These are phyloP conservation scores for Picochlorum sp. DNA, from an alignment of 139 green algal genomes.

Conservation along the genomic window DNA sequence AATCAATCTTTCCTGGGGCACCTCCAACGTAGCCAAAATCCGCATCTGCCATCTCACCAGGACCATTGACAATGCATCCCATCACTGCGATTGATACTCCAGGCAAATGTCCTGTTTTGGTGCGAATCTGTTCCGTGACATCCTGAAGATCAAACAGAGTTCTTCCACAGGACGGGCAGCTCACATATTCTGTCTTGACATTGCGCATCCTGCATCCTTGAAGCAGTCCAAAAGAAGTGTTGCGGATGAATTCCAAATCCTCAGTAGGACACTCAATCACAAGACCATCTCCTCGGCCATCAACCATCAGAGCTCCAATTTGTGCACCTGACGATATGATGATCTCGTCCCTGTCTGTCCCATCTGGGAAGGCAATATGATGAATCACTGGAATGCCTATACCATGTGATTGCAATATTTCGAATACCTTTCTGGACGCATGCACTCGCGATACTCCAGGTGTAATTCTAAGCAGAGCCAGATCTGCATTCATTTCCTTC, in stretches of 20 bases:
- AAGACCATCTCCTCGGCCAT: conserved; percentile 92
- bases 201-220: conserved; percentile 95
- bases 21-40: conserved; percentile 92
- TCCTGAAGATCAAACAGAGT: conserved; percentile 99
- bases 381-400: conserved; percentile 81
- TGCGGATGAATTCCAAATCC: conserved; percentile 80
- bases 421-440: conserved; percentile 77
- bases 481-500: conserved; percentile 31
- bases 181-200: conserved; percentile 98
- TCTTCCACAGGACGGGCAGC: conserved; percentile 90
- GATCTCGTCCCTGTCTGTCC: conserved; percentile 54
- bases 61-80: conserved; percentile 99
- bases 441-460: conserved; percentile 65
- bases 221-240: conserved; percentile 90
- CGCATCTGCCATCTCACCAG: conserved; percentile 98
- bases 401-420: conserved; percentile 45
- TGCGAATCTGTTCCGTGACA: conserved; percentile 89
- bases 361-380: conserved; percentile 50
- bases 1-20: conserved; percentile 89
- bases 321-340: conserved; percentile 65
- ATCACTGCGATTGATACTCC: conserved; percentile 95
- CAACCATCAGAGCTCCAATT: conserved; percentile 81
- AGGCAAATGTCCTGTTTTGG: conserved; percentile 88
- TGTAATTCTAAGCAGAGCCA: conserved; percentile 59
- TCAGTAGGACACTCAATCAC: conserved; percentile 65